phyloP scores from a whole-genome alignment of 1,139 yeast species.

The Lodderomyces metapsilosis region DNA sequence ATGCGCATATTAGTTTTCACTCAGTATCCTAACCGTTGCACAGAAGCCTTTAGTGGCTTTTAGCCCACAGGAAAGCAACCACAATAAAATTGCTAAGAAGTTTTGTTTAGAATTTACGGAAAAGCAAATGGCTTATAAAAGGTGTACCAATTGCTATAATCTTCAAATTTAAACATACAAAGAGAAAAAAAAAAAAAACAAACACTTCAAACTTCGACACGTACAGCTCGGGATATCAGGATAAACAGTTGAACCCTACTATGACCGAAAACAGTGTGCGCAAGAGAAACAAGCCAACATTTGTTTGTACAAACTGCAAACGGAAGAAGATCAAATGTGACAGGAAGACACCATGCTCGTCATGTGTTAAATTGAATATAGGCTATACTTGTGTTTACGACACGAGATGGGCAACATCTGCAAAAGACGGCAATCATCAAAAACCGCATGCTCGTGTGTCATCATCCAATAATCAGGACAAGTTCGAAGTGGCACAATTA shows the following conservation, averaged over 20 bases:
- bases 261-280: background rate
- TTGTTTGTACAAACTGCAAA: slow-evolving; percentile 30
- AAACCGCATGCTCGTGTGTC: background rate
- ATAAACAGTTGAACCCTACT: too few species aligned
- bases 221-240: too few species aligned
- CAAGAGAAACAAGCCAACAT: slow-evolving; percentile 23
- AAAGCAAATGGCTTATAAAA: too few species aligned
- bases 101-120: too few species aligned
- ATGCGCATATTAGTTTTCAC: background rate
- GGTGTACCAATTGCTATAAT: too few species aligned
- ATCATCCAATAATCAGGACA: background rate
- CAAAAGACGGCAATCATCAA: background rate
- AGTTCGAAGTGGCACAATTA: background rate
- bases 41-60: too few species aligned
- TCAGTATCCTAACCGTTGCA: background rate
- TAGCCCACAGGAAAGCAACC: too few species aligned
- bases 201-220: too few species aligned
- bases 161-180: too few species aligned
- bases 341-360: slow-evolving; percentile 26
- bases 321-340: slow-evolving; percentile 32
- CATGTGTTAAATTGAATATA: slow-evolving; percentile 23
- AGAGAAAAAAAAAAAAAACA: background rate
- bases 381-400: slow-evolving; percentile 23
- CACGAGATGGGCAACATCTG: slow-evolving; percentile 4
- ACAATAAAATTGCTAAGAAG: too few species aligned